phyloP scores from a whole-genome alignment of 2,329 filamentous ascomycete species.

The Scortechinia acanthostroma region DNA sequence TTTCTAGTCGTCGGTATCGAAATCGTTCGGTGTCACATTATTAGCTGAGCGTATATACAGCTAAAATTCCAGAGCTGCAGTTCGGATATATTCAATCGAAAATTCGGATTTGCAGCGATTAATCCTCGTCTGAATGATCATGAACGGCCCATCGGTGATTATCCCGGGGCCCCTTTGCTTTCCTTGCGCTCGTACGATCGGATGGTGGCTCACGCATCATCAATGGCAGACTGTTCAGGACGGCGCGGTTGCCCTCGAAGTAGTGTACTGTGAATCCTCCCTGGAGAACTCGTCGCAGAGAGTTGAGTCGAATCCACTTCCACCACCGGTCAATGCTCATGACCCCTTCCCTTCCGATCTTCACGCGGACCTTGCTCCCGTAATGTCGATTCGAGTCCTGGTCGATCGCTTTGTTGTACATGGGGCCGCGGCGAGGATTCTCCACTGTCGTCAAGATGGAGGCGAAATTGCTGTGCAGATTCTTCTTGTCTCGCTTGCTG shows the following conservation, averaged over 20 bases:
- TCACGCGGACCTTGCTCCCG: constrained; percentile 54
- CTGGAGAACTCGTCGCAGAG: constrained; percentile 50
- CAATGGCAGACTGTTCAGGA: constrained; percentile 46
- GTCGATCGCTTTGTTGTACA: constrained; percentile 58
- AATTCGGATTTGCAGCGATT: not conserved
- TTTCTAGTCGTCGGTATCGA: too few relatives aligned
- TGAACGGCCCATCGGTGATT: not conserved
- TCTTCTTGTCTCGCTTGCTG: constrained; percentile 60
- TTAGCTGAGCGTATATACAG: too few relatives aligned
- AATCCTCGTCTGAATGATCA: not conserved
- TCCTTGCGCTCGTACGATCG: not conserved
- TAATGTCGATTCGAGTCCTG: constrained; percentile 49
- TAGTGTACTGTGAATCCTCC: constrained; percentile 55
- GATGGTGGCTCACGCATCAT: not conserved
- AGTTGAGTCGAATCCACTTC: constrained; percentile 60
- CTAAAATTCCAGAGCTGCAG: too few relatives aligned
- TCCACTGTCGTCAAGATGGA: constrained; percentile 62
- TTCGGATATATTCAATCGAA: too few relatives aligned
- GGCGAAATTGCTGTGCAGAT: constrained; percentile 57
- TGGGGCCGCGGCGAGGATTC: constrained; percentile 58
- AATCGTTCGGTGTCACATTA: too few relatives aligned
- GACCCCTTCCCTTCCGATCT: constrained; percentile 46
- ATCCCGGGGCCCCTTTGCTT: not conserved
- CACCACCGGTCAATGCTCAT: constrained; percentile 69
- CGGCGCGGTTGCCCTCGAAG: constrained; percentile 48